These are phyloP conservation scores for Beauveria asiatica DNA, from an alignment of 2,329 filamentous ascomycete genomes.

Conservation along the genomic window DNA sequence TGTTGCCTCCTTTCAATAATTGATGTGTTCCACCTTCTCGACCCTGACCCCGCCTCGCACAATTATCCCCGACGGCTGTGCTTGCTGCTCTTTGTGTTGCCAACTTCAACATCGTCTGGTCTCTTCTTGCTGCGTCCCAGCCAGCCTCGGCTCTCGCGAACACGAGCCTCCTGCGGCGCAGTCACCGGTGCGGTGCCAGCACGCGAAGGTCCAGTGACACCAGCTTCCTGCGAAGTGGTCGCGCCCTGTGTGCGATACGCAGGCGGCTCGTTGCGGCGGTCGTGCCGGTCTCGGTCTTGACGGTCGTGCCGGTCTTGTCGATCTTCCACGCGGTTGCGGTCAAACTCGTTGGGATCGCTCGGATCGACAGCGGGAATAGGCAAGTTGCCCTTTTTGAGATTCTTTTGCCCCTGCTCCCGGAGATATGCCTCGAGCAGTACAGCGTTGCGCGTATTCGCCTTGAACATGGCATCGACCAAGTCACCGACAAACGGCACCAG, in stretches of 20 bases:
- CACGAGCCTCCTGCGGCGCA: conserved; percentile 15
- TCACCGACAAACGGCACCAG: conserved; percentile 72
- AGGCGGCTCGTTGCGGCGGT: conserved; percentile 15
- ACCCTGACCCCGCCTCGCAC: neutral
- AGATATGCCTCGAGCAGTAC: conserved; percentile 60
- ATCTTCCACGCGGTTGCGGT: conserved; percentile 22
- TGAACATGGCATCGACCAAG: conserved; percentile 61
- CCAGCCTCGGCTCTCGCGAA: conserved; percentile 20
- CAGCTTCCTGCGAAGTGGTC: conserved; percentile 3
- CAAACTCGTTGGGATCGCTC: conserved; percentile 44
- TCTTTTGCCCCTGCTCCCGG: conserved; percentile 56
- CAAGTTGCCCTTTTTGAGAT: conserved; percentile 37
- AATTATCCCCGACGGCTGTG: conserved; percentile 12
- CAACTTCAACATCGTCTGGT: conserved; percentile 24
- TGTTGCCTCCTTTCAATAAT: neutral
- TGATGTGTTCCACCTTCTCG: neutral
- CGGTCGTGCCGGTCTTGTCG: neutral
- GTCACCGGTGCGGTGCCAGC: neutral
- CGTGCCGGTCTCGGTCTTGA: neutral
- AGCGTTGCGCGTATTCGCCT: conserved; percentile 70
- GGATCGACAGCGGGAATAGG: conserved; percentile 41
- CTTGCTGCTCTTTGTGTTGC: conserved; percentile 10
- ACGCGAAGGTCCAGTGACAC: neutral
- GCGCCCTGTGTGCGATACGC: conserved; percentile 21
- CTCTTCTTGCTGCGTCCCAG: conserved; percentile 21